Base-by-base conservation (phyloP, 495 filamentous ascomycete genomes). In the Penicillium soppii region DNA sequence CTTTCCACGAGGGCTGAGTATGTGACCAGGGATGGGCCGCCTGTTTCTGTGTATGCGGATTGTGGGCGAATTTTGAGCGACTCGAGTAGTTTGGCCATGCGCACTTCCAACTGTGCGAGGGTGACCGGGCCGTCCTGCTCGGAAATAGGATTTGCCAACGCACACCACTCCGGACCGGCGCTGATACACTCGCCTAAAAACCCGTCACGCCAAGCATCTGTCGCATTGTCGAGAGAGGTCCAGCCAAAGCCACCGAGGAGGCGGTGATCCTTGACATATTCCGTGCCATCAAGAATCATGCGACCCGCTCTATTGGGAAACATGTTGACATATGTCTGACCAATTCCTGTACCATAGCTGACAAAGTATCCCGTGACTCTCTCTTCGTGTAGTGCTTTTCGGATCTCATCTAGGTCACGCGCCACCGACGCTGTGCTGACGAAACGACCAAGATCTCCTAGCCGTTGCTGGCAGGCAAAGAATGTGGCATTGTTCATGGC, bases 181-280 rank as follows among this genome's bases (percentile, higher is more conserved):
- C 26, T 49, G 43, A 59, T 30, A 46, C 52, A 59, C 21, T 59
- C 57, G 7, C 52, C 57, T 20, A 59, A 33, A 12, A 56, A 59
- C 9, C 57, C 57, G 22, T 59, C 52, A 13, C 35, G 42, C 57
- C 57, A 59, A 2, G 48, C 47, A 50, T 56, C 52, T 1, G 57
- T 59, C 1, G 52, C 26, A 38, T 59, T 59, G 12, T 59, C 57
- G 17, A 59, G 52, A 44, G 52, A 25, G 1, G 57, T 56, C 57
- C 57, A 59, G 7, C 57, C 52, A 42, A 56, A 56, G 4, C 57
- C 57, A 1, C 57, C 57, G 7, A 56, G 23, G 9, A 56, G 33
- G 6, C 52, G 52, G 10, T 56, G 52, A 35, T 59, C 57, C 7
- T n/a, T 46, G 38, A 59, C 57, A 36, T 59, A 59, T 32, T 56